These are phyloP conservation scores for Coniella vitis DNA, from an alignment of 2,329 filamentous ascomycete genomes.

Conservation along the genomic window DNA sequence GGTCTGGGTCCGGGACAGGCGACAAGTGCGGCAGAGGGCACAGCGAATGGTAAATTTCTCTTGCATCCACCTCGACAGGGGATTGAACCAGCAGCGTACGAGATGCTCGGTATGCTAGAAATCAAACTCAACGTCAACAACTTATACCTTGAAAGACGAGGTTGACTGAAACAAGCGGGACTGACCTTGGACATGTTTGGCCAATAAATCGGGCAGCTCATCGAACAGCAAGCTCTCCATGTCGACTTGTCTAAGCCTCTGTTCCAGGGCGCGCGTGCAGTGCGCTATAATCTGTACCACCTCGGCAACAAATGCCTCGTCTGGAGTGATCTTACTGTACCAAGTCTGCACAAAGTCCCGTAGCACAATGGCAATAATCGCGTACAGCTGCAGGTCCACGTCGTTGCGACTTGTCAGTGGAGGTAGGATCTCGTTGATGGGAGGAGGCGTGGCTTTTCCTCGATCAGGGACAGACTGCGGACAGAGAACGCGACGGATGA, in stretches of 20 bases:
- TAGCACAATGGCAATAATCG: constrained; percentile 81
- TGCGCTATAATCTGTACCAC: constrained; percentile 88
- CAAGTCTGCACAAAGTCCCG: constrained; percentile 87
- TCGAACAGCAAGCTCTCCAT: constrained; percentile 77
- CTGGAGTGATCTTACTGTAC: constrained; percentile 89
- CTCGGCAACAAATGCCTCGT: constrained; percentile 82
- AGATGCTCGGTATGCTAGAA: constrained; percentile 65
- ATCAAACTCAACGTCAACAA: not conserved
- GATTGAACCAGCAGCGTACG: constrained; percentile 50
- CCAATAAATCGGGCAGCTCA: constrained; percentile 76
- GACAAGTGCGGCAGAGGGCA: constrained; percentile 74
- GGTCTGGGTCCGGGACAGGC: constrained; percentile 58
- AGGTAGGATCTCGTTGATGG: constrained; percentile 77
- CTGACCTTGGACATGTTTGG: constrained; percentile 72
- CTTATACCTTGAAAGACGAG: not conserved
- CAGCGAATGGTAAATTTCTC: constrained; percentile 74
- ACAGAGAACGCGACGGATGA: constrained; percentile 80
- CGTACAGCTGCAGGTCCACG: constrained; percentile 88
- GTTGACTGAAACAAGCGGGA: constrained; percentile 8
- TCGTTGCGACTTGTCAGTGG: constrained; percentile 92
- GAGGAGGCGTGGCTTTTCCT: constrained; percentile 41
- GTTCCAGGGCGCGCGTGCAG: constrained; percentile 80
- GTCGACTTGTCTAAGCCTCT: constrained; percentile 76
- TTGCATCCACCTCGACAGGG: constrained; percentile 55
- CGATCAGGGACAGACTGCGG: constrained; percentile 59